Evolutionary conservation across 1,284 basidiomycete species (phyloP).

Genomic region (Tremellales sp.): DNA sequence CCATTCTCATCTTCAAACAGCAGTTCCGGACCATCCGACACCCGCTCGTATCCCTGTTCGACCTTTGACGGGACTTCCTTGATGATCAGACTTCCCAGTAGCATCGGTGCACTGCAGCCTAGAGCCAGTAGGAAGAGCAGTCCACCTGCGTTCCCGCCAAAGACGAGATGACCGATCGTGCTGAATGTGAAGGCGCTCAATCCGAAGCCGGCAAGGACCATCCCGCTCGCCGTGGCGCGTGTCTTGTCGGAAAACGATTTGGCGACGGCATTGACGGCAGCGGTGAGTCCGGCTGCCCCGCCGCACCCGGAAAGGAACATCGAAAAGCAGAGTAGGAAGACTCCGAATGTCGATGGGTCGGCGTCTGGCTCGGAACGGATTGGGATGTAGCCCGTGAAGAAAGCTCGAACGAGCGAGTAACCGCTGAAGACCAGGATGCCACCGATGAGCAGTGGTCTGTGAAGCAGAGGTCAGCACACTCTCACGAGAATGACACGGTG

Average conservation of each 20-base stretch:
- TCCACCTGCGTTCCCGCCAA: slow-evolving; percentile 65
- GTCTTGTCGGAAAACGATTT: slow-evolving; percentile 45
- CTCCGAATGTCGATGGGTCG: slow-evolving; percentile 15
- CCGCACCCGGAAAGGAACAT: slow-evolving; percentile 46
- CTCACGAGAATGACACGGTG: not conserved
- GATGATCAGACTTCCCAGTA: slow-evolving; percentile 63
- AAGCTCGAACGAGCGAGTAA: slow-evolving; percentile 62
- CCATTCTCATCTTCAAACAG: slow-evolving; percentile 6
- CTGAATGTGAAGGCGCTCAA: slow-evolving; percentile 78
- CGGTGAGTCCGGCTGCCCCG: slow-evolving; percentile 41
- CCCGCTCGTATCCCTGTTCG: slow-evolving; percentile 6
- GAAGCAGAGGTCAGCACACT: not conserved
- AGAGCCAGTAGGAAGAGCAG: slow-evolving; percentile 66
- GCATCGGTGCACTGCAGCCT: slow-evolving; percentile 65
- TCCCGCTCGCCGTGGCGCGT: slow-evolving; percentile 64
- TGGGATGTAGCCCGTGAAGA: slow-evolving; percentile 54
- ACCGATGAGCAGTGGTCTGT: slow-evolving; percentile 45
- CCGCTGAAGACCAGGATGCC: slow-evolving; percentile 58
- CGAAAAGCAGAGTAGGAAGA: slow-evolving; percentile 31
- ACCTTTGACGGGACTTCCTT: slow-evolving; percentile 54
- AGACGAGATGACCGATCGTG: slow-evolving; percentile 60
- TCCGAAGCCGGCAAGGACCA: slow-evolving; percentile 77
- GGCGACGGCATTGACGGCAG: slow-evolving; percentile 47
- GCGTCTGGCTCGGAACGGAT: slow-evolving; percentile 12
- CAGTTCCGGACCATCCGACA: not conserved